Conservation (phyloP, 345 rosid genomes). For the Arabis alpina region DNA sequence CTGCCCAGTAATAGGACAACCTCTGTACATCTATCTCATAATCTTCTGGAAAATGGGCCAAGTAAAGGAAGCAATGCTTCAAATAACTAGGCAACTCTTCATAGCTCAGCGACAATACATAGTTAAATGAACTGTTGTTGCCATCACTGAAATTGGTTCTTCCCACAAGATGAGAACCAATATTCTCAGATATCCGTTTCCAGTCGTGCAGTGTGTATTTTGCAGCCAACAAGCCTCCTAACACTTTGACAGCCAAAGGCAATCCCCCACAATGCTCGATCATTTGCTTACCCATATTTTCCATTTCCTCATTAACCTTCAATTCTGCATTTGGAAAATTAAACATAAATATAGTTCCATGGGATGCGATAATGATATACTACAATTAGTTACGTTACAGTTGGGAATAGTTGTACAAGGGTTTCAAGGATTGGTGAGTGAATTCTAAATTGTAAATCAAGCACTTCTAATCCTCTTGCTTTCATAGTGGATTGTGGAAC, state of each 20-base stretch:
- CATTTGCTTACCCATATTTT: constrained; percentile 15
- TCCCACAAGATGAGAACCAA: not conserved
- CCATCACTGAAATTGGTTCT: not conserved
- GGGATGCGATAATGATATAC: too few species aligned
- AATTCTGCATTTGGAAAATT: not conserved
- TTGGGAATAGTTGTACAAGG: too few species aligned
- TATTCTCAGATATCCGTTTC: not conserved
- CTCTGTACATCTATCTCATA: constrained; percentile 6
- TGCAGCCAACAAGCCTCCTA: constrained; percentile 11
- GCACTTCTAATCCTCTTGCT: too few species aligned
- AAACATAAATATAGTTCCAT: too few species aligned
- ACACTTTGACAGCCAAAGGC: constrained; percentile 9
- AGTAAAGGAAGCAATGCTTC: constrained; percentile 31
- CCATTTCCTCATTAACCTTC: not conserved
- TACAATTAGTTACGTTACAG: too few species aligned
- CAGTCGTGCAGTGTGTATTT: not conserved
- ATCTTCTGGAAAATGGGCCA: constrained; percentile 37
- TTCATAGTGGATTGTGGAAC: too few species aligned
- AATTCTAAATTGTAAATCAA: too few species aligned
- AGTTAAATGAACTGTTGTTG: not conserved
- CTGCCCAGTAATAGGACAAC: constrained; percentile 44
- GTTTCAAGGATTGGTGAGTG: too few species aligned
- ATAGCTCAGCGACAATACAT: constrained; percentile 5
- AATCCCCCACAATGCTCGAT: constrained; percentile 25
- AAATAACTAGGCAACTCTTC: constrained; percentile 20